A percentile compares a stretch with the other conserved stretches of the same genome.
phyloP scores from a whole-genome alignment of 2,329 filamentous ascomycete species.

The Curvularia sp. region DNA sequence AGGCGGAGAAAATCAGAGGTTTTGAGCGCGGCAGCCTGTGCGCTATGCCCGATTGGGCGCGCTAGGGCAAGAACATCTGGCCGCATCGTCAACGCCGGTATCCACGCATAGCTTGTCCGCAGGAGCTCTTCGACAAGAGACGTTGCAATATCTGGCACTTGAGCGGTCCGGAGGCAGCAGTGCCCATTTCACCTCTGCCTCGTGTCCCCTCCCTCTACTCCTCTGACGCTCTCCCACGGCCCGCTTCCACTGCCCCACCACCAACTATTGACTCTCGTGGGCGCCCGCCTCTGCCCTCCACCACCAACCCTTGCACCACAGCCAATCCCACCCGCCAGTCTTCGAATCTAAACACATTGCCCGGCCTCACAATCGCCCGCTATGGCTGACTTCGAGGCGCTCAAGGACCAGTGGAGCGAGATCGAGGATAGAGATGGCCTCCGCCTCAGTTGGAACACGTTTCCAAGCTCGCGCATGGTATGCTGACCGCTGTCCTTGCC shows the following conservation, averaged over 20 bases:
- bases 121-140: slow-evolving; percentile 28
- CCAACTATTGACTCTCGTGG: slow-evolving; percentile 35
- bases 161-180: slow-evolving; percentile 18
- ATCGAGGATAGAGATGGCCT: slow-evolving; percentile 96
- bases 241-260: slow-evolving; percentile 35
- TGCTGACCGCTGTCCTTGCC: slow-evolving; percentile 59
- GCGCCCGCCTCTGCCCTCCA: slow-evolving; percentile 36
- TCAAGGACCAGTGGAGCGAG: slow-evolving; percentile 96
- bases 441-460: slow-evolving; percentile 97
- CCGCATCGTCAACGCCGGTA: slow-evolving; percentile 17
- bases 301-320: slow-evolving; percentile 29
- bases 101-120: slow-evolving; percentile 17
- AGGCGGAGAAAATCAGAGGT: slow-evolving; percentile 41
- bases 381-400: slow-evolving; percentile 85
- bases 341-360: not conserved
- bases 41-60: slow-evolving; percentile 33
- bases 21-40: slow-evolving; percentile 24
- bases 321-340: slow-evolving; percentile 15
- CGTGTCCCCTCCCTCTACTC: slow-evolving; percentile 11
- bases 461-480: slow-evolving; percentile 97
- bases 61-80: slow-evolving; percentile 26
- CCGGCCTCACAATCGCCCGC: slow-evolving; percentile 30
- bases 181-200: slow-evolving; percentile 16
- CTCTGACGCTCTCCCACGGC: slow-evolving; percentile 11
- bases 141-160: slow-evolving; percentile 30